These are phyloP conservation scores for Cercospora sp. DNA, from an alignment of 2,329 filamentous ascomycete species.

Conservation along the genomic window DNA sequence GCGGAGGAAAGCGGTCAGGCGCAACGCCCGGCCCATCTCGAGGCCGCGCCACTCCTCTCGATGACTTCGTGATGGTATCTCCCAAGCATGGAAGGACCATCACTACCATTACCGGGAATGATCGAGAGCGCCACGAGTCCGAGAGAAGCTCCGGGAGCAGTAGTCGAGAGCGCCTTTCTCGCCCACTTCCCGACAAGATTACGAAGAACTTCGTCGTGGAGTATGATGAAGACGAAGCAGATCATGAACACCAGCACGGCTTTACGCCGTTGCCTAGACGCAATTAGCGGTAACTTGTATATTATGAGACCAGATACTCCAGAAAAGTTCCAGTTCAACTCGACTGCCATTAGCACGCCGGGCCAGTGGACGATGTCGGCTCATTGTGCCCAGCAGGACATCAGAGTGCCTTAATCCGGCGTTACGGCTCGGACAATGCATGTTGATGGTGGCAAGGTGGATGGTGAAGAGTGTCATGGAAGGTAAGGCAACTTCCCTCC, in stretches of 20 bases:
- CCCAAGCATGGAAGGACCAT: conserved; percentile 23
- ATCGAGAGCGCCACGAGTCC: conserved; percentile 2
- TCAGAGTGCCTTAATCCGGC: too few species aligned
- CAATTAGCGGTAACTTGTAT: conserved; percentile 1
- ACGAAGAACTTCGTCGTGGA: conserved; percentile 25
- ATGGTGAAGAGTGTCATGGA: not conserved
- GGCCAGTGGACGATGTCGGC: not conserved
- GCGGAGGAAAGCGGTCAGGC: conserved; percentile 10
- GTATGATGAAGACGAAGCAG: conserved; percentile 27
- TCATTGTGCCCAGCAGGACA: not conserved
- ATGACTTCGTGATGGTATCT: conserved; percentile 22
- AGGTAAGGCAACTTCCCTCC: too few species aligned
- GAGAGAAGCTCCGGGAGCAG: conserved; percentile 20
- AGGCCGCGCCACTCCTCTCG: conserved; percentile 5
- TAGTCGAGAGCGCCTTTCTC: conserved; percentile 25
- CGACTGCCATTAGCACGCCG: too few species aligned
- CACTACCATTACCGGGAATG: conserved; percentile 28
- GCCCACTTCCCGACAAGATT: conserved; percentile 17
- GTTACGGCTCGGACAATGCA: too few species aligned
- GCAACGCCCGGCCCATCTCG: conserved; percentile 4
- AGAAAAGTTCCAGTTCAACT: not conserved
- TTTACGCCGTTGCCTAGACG: conserved; percentile 16
- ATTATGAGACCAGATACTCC: not conserved
- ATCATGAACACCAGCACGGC: conserved; percentile 15
- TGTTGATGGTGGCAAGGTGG: too few species aligned